Evolutionary conservation across 257 asterid genomes (phyloP).

Genomic region (Forsythia viridissima): DNA sequence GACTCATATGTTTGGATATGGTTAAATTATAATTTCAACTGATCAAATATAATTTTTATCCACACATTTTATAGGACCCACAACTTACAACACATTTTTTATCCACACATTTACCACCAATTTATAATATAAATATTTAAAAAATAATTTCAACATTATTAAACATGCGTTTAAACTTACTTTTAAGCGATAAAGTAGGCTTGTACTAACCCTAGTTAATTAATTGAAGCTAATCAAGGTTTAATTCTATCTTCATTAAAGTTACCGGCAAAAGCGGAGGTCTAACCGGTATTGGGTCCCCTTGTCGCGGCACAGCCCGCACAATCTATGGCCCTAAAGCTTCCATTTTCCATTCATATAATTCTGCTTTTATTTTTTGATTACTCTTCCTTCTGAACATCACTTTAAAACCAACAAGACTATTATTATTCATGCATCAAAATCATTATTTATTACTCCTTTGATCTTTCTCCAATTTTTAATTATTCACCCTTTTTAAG

Average conservation of each 20-base stretch:
- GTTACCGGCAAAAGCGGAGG: slow-evolving; percentile 36
- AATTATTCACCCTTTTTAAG: too few relatives aligned
- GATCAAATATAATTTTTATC: too few relatives aligned
- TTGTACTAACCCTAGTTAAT: slow-evolving; percentile 13
- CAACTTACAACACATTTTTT: too few relatives aligned
- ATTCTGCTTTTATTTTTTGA: slow-evolving; percentile 22
- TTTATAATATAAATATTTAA: too few relatives aligned
- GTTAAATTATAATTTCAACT: too few relatives aligned
- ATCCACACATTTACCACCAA: too few relatives aligned
- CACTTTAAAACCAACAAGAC: slow-evolving; percentile 1
- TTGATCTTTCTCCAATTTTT: background rate
- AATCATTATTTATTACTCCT: background rate
- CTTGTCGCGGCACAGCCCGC: slow-evolving; percentile 34
- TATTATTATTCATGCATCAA: background rate
- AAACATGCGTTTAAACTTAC: too few relatives aligned
- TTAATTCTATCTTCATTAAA: background rate
- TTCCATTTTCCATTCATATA: slow-evolving; percentile 16
- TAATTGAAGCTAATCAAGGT: slow-evolving; percentile 8
- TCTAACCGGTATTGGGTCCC: slow-evolving; percentile 44
- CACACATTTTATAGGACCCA: too few relatives aligned
- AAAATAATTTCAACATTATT: too few relatives aligned
- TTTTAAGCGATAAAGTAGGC: background rate
- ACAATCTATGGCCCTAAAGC: slow-evolving; percentile 25
- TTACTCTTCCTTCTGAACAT: background rate
- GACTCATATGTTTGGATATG: too few relatives aligned